A percentile compares a stretch with the other conserved stretches of the same genome.
These are phyloP conservation scores for Cordia subcordata DNA, from an alignment of 257 asterid genomes.

Conservation along the genomic window DNA sequence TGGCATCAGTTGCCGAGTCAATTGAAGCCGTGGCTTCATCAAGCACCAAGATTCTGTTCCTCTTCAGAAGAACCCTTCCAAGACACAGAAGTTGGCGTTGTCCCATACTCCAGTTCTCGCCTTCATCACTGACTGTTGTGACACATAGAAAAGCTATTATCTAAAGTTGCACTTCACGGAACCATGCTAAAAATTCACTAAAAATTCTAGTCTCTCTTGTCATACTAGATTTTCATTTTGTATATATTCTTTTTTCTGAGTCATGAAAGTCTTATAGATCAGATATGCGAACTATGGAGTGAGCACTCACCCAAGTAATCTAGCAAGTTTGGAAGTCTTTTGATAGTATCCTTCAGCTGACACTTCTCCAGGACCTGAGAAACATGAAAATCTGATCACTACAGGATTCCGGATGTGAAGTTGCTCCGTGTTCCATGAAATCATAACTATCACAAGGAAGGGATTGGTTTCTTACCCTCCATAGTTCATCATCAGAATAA, in stretches of 20 bases:
- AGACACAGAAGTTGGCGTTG: conserved; percentile 86
- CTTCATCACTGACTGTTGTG: conserved; percentile 72
- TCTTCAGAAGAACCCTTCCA: conserved; percentile 61
- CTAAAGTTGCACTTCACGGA: neutral
- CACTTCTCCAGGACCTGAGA: conserved; percentile 66
- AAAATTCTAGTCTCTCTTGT: neutral
- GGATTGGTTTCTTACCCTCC: conserved; percentile 49
- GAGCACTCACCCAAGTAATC: conserved; percentile 58
- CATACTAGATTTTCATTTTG: no score
- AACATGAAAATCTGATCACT: neutral
- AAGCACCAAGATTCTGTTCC: conserved; percentile 62
- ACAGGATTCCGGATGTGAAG: neutral
- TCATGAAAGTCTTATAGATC: neutral
- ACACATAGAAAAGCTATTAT: neutral
- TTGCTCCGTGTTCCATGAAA: no score
- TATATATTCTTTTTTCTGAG: neutral
- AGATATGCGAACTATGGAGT: neutral
- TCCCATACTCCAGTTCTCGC: conserved; percentile 94
- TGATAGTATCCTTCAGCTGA: conserved; percentile 61
- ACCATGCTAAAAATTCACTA: neutral
- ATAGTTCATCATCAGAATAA: conserved; percentile 62
- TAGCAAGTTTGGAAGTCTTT: conserved; percentile 51
- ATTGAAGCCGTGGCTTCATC: conserved; percentile 96
- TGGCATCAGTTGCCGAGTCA: conserved; percentile 72
- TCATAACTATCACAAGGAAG: neutral